Conservation (phyloP, 176 grass and related monocot species). For the Metroxylon sagu region DNA sequence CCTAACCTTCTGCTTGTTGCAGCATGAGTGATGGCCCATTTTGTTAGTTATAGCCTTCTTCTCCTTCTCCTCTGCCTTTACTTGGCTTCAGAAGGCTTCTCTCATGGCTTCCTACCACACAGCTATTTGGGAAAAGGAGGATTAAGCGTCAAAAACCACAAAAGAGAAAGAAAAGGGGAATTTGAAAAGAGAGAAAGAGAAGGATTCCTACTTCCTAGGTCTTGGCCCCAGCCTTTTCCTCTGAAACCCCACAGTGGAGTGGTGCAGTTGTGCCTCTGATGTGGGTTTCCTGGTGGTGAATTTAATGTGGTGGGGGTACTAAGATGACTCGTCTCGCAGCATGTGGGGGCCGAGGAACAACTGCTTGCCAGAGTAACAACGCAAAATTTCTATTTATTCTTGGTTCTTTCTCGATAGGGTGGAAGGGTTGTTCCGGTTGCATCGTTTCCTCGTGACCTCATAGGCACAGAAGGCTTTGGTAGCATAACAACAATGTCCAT, state of each 20-base stretch:
- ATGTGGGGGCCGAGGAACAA: too few relatives aligned
- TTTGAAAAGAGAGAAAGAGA: background rate
- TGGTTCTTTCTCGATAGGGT: background rate
- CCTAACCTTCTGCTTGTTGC: conserved; percentile 98
- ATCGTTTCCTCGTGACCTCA: conserved; percentile 6
- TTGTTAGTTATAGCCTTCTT: conserved; percentile 11
- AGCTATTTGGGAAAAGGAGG: background rate
- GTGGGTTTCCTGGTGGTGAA: conserved; percentile 15
- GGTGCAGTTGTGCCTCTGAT: conserved; percentile 23
- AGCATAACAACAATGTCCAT: conserved; percentile 6
- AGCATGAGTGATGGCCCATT: conserved; percentile 98
- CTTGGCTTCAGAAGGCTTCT: background rate
- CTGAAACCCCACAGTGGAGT: background rate
- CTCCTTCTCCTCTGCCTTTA: background rate
- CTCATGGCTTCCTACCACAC: background rate
- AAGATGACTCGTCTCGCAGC: conserved; percentile 17
- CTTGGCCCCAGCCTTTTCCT: background rate
- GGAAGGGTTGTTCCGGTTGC: conserved; percentile 19
- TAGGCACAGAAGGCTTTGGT: background rate
- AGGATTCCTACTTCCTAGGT: background rate
- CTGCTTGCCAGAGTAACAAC: too few relatives aligned
- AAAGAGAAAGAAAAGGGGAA: background rate
- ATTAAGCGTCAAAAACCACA: background rate
- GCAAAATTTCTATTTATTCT: too few relatives aligned
- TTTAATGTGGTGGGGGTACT: conserved; percentile 21